Evolutionary conservation across 495 filamentous ascomycete genomes (phyloP), one percentile per base, ranked within the genome.

Genomic region (Cenococcum geophilum): DNA sequence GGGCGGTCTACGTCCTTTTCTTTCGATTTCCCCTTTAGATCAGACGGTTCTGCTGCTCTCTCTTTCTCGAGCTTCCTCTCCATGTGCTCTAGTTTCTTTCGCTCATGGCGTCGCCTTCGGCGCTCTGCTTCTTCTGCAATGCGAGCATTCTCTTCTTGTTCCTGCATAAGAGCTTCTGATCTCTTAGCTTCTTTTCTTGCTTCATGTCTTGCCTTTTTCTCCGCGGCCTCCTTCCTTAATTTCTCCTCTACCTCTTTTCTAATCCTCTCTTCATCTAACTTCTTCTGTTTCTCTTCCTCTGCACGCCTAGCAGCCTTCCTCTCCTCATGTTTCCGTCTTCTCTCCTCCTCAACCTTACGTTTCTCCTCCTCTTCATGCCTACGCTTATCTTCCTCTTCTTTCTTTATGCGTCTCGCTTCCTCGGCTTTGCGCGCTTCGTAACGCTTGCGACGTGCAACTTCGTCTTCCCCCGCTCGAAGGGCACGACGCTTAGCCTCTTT

Each of bases 351-450:
- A 5, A 47, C 48, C 20, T 55, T 58, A 72, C 84, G 88, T 75
- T 91, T 92, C 59, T 87, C 82, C 69, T 95, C 91, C 73, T 92
- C 95, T 67, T 92, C 89, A 62, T 79, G 79, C 75, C 87, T 92
- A 35, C 81, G 78, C 69, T 85, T 82, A 18, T 85, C 87, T 63
- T 88, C 79, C 21, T 58, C 62, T 37, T 52, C 54, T 22, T 61
- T 53, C 9, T 52, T 51, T 8, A 50, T 51, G 22, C 35, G 56
- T 21, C 32, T 55, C 21, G 59, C 62, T 18, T 61, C 55, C 40
- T 58, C 58, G 1, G 58, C 57, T 22, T 42, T 35, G 6, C 54
- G 58, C 32, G 43, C 34, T 25, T 66, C 53, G 45, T 50, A 52
- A 16, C 63, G 58, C 42, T 58, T 66, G 18, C 59, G 58, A 22